A percentile compares a stretch with the other conserved stretches of the same genome.
Evolutionary conservation across 2,329 filamentous ascomycete genomes (phyloP).

Genomic region (Aschersonia sp.): DNA sequence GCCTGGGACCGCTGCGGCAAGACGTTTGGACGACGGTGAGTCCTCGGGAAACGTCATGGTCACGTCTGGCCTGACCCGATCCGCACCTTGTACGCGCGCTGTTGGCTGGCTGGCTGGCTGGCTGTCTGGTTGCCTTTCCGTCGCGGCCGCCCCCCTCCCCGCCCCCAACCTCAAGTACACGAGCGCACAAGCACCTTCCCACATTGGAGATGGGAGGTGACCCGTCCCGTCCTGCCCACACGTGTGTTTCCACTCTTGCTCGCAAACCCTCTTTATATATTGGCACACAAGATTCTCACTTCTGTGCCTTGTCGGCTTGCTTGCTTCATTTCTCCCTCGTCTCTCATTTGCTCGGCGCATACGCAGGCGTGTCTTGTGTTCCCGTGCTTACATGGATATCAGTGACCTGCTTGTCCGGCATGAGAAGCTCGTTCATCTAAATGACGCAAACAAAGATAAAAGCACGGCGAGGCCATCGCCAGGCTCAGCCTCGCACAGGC

Average conservation of each 20-base stretch:
- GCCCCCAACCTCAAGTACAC: not conserved
- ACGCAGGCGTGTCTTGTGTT: no score
- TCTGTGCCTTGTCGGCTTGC: not conserved
- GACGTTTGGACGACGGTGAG: constrained; percentile 47
- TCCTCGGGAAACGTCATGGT: constrained; percentile 7
- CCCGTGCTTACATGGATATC: constrained; percentile 42
- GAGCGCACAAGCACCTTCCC: not conserved
- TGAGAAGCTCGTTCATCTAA: constrained; percentile 50
- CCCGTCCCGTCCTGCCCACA: not conserved
- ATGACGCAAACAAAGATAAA: constrained; percentile 40
- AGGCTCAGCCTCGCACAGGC: constrained; percentile 13
- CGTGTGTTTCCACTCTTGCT: not conserved
- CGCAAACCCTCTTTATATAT: not conserved
- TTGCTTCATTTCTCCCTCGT: not conserved
- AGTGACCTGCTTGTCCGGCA: constrained; percentile 49
- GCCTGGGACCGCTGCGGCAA: constrained; percentile 45
- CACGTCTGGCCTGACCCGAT: not conserved
- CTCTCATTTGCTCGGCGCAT: not conserved
- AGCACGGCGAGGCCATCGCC: constrained; percentile 38
- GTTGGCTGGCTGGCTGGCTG: no score
- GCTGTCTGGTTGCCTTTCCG: not conserved
- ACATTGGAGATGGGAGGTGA: not conserved
- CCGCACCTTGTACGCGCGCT: no score
- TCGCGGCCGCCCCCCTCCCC: constrained; percentile 6
- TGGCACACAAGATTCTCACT: not conserved